Evolutionary conservation across 805 yeast species (phyloP), one percentile per base, ranked within the genome.

Genomic region (Nakazawaea anatomiae): DNA sequence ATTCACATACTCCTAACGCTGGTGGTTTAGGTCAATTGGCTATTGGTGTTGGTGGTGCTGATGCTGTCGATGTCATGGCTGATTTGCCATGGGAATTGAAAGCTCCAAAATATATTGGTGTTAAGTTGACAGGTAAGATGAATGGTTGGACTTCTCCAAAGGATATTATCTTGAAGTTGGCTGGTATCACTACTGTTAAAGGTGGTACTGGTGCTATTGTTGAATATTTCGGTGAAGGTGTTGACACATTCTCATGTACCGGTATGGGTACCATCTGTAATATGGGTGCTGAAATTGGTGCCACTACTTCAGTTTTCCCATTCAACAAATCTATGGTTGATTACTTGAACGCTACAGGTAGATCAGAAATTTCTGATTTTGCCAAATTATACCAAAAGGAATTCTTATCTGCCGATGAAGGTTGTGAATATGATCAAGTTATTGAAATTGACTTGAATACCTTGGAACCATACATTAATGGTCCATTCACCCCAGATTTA

Each of bases 221-320:
- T 48, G 99, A 94, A 74, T 94, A 94, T 75, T 92, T 89, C 65
- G 99, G 99, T 65, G 89, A 84, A 50, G 99, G 99, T 74, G 96
- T 90, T 44, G 75, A 84, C 55, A 74, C 86, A 50, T 80, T 94
- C 62, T 85, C 96, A 28, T 89, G 96, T 75, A 94, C 99, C 36
- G 99, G 99, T 75, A 94, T 94, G 99, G 99, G 96, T 55, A 94
- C 99, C 54, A 92, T 94, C 69, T 92, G 98, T 80, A 94, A 94
- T 72, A 94, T 94, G 99, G 99, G 99, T 68, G 99, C 99, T 50
- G 99, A 94, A 74, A 90, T 94, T 53, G 99, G 99, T 71, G 99
- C 99, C 42, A 94, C 99, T 39, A 94, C 99, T 42, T 92, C 98
- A 28, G 82, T 89, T 52, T 94, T 94, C 89, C 99, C 99, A 56